Evolutionary conservation across 208 protist species (phyloP), one percentile per base, ranked within the genome.

Genomic region (Ichthyophonus hoferi): DNA sequence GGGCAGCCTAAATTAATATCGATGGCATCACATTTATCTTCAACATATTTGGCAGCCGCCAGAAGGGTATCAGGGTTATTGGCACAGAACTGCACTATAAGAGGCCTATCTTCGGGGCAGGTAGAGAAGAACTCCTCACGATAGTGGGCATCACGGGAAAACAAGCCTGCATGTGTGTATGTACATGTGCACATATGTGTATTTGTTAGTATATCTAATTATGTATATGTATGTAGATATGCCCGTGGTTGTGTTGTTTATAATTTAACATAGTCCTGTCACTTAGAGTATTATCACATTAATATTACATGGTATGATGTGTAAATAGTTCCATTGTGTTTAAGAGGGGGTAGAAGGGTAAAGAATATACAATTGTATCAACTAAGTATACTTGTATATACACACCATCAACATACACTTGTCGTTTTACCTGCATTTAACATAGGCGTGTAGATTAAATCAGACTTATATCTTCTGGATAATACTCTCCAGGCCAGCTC

Each of bases 21-120:
- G 1, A 96, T 82, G 0, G 90, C 94, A 67, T 95, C 94, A 78
- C 94, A 95, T 2, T 91, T n/a, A 88, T 93, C 77, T 42, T 95
- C 91, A 7, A 95, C 90, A n/a, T 90, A 78, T 79, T 91, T 91
- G 2, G 94, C 94, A 1, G 94, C 94, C 39, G 90, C 39, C 1
- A 95, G 89, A 17, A 95, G 43, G 39, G 76, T 89, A 31, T 93
- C 87, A 0, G 93, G 84, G 40, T 95, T 91, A 88, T 95, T 94
- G 35, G 89, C 94, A 86, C 91, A 93, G 79, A 96, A 94, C 90
- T 95, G 94, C 17, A 92, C 93, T 1, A 95, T 83, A 2, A 95
- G 84, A 33, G 94, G 94, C 33, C 93, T 82, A 79, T 95, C 93
- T 37, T 92, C 92, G 12, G 90, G 89, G 87, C 81, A 90, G 3